phyloP scores from a whole-genome alignment of 1,139 yeast genomes.

The Blastobotrys raffinosifermentans region DNA sequence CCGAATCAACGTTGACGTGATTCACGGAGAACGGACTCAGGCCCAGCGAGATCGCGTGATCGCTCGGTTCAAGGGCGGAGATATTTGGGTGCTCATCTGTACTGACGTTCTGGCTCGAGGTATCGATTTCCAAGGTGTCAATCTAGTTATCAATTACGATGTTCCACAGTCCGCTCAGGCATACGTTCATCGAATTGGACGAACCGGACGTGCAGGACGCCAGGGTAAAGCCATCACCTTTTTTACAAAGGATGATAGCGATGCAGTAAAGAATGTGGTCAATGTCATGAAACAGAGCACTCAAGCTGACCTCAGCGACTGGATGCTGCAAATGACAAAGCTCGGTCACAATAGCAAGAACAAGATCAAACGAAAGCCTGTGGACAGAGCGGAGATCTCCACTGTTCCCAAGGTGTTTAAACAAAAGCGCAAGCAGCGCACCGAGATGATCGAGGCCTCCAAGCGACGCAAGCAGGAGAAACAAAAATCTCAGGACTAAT shows the following conservation, averaged over 20 bases:
- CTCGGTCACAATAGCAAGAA: constrained; percentile 63
- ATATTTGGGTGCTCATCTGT: constrained; percentile 92
- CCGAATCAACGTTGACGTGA: constrained; percentile 86
- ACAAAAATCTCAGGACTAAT: too few species aligned
- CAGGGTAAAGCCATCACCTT: constrained; percentile 84
- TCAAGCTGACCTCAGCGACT: constrained; percentile 52
- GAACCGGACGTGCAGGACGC: constrained; percentile 96
- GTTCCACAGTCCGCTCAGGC: constrained; percentile 93
- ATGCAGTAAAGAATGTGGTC: constrained; percentile 72
- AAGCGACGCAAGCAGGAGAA: constrained; percentile 51
- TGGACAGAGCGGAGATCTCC: constrained; percentile 68
- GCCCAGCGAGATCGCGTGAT: constrained; percentile 83
- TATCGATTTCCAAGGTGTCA: constrained; percentile 94
- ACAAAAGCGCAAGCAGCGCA: constrained; percentile 55
- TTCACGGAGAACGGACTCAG: constrained; percentile 92
- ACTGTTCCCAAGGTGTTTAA: constrained; percentile 75
- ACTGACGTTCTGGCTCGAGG: constrained; percentile 97
- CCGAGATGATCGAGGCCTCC: constrained; percentile 75
- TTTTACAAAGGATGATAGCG: constrained; percentile 82
- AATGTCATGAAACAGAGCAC: constrained; percentile 96
- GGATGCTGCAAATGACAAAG: constrained; percentile 80
- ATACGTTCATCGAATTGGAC: constrained; percentile 95
- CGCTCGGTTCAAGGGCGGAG: constrained; percentile 79
- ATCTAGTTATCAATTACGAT: constrained; percentile 90
- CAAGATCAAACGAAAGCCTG: constrained; percentile 52